phyloP scores from a whole-genome alignment of 2,329 filamentous ascomycete genomes.

The Dactylellina haptotyla region DNA sequence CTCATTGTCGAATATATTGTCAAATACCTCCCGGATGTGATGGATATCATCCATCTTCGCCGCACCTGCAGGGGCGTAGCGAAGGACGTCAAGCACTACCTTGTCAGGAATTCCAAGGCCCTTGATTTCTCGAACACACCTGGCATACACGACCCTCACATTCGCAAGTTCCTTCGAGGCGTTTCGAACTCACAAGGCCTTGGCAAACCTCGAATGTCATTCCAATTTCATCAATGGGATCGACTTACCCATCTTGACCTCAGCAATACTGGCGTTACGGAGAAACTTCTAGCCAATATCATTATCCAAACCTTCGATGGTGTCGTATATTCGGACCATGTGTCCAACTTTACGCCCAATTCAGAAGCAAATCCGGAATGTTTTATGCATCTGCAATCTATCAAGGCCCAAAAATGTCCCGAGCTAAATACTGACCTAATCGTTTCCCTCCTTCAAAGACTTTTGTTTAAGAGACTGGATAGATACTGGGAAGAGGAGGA shows the following conservation, averaged over 20 bases:
- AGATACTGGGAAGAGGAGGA: slow-evolving; percentile 36
- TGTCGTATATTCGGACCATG: slow-evolving; percentile 4
- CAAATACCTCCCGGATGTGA: slow-evolving; percentile 40
- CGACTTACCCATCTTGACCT: slow-evolving; percentile 36
- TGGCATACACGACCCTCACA: slow-evolving; percentile 18
- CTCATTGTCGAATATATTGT: slow-evolving; percentile 46
- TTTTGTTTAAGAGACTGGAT: slow-evolving; percentile 25
- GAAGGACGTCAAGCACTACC: slow-evolving; percentile 31
- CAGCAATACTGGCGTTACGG: slow-evolving; percentile 40
- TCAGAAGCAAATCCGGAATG: slow-evolving; percentile 26
- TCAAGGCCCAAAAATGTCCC: slow-evolving; percentile 37
- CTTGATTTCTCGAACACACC: slow-evolving; percentile 38
- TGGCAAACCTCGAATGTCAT: background rate
- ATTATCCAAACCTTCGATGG: slow-evolving; percentile 39
- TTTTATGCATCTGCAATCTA: slow-evolving; percentile 34
- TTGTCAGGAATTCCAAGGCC: slow-evolving; percentile 24
- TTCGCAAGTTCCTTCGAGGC: slow-evolving; percentile 36
- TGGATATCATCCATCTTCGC: slow-evolving; percentile 42
- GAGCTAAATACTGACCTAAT: slow-evolving; percentile 15
- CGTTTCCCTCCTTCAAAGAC: slow-evolving; percentile 21
- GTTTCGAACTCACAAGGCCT: slow-evolving; percentile 6
- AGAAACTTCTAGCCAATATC: slow-evolving; percentile 35
- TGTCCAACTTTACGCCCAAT: slow-evolving; percentile 1
- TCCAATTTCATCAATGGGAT: slow-evolving; percentile 33
- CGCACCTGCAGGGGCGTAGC: slow-evolving; percentile 19